Conservation (phyloP, 2,329 filamentous ascomycete genomes). For the Cladosporium austrohemisphaericum region DNA sequence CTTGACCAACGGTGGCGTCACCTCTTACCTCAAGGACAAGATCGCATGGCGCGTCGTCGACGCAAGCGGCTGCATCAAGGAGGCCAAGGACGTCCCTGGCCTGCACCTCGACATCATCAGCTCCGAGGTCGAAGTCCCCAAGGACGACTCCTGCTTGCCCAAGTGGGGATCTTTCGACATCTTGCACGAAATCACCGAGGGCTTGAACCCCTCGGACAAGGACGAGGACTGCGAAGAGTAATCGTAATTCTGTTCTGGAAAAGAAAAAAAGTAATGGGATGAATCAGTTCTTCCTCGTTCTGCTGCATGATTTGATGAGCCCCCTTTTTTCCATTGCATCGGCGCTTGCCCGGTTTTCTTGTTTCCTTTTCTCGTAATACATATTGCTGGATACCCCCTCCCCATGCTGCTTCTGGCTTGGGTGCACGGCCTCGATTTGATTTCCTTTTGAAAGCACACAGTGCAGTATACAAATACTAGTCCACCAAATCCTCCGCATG, state of each 20-base stretch:
- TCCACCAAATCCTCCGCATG: no score
- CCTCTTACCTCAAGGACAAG: slow-evolving; percentile 12
- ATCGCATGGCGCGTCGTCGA: slow-evolving; percentile 14
- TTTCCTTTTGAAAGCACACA: no score
- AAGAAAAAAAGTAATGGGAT: background rate
- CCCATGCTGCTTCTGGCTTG: background rate
- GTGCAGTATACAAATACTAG: no score
- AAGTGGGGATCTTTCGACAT: slow-evolving; percentile 10
- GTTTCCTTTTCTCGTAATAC: slow-evolving; percentile 3
- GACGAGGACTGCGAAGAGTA: slow-evolving; percentile 12
- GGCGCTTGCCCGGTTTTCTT: background rate
- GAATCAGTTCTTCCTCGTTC: background rate
- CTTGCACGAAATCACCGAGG: slow-evolving; percentile 11
- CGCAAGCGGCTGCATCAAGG: slow-evolving; percentile 11
- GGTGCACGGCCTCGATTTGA: background rate
- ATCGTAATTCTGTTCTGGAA: background rate
- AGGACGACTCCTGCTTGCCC: background rate
- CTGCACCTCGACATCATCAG: slow-evolving; percentile 10
- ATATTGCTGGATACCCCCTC: slow-evolving; percentile 6
- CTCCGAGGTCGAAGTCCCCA: slow-evolving; percentile 12
- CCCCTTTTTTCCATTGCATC: slow-evolving; percentile 4
- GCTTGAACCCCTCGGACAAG: no score
- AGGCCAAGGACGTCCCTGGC: slow-evolving; percentile 14
- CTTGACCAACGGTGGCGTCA: slow-evolving; percentile 13
- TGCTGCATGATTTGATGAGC: slow-evolving; percentile 11